Conservation (phyloP, 192 early-diverging fungal genomes). For the Jimgerdemannia lactiflua region DNA sequence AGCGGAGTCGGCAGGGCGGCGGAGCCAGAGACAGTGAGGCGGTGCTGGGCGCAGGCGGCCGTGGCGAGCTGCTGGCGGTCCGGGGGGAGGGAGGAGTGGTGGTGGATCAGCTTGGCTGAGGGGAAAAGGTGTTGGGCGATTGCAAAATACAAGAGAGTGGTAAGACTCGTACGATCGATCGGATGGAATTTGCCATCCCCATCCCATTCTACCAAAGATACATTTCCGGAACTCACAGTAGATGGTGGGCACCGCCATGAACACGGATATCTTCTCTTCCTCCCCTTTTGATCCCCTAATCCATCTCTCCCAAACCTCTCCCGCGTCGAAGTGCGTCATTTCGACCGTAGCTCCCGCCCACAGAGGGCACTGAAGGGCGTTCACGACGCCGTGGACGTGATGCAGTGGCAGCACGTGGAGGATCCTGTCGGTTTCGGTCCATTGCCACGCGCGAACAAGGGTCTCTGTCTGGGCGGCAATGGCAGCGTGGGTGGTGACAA, state of each 20-base stretch:
- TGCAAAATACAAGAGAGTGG: not conserved
- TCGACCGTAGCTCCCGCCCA: conserved; percentile 74
- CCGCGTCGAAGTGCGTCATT: conserved; percentile 69
- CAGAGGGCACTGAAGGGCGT: conserved; percentile 68
- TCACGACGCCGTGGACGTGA: conserved; percentile 75
- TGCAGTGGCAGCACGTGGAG: conserved; percentile 82
- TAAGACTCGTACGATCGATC: not conserved
- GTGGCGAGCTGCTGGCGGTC: conserved; percentile 37
- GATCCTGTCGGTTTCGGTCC: conserved; percentile 62
- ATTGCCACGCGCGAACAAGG: conserved; percentile 71
- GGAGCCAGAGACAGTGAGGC: conserved; percentile 79
- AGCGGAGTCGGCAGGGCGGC: conserved; percentile 70
- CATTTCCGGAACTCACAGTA: conserved; percentile 44
- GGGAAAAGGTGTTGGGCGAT: not conserved
- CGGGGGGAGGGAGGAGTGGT: conserved; percentile 44
- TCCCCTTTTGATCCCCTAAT: conserved; percentile 25
- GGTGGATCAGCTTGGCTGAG: conserved; percentile 59
- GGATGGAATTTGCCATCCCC: not conserved
- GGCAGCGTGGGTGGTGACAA: conserved; percentile 66
- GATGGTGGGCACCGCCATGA: conserved; percentile 92
- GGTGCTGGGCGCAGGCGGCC: conserved; percentile 56
- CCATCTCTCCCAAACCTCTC: conserved; percentile 63
- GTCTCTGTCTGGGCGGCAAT: conserved; percentile 64
- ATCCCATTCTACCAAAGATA: not conserved
- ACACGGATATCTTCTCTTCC: conserved; percentile 57